Base-by-base conservation (phyloP, 352 stramenopile genomes). In the Phytopythium kandeliae region DNA sequence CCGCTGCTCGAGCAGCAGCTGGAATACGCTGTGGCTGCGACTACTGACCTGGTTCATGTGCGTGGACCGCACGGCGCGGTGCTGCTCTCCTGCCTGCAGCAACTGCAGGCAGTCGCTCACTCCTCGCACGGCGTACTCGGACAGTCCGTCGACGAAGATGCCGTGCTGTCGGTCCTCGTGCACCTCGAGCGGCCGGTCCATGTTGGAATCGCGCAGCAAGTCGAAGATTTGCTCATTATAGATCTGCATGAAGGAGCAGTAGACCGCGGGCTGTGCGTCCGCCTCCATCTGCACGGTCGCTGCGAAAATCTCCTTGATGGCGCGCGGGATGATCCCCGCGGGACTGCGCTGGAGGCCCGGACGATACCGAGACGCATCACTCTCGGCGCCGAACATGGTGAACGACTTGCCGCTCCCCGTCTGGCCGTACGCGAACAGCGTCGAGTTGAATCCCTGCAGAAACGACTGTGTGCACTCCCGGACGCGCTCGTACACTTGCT, bases 161-260 rank as follows among this genome's bases (percentile, higher is more conserved):
- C 85, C 90, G 34, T 94, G 78, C 56, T 81, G 74, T 9, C 78
- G 57, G 57, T 94, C 78, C 60, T 96, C 86, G 55, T 85, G 85
- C 48, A 97, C 96, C 26, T 90, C 75, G 10, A 95, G 55, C 1
- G 81, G 80, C 2, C 58, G 67, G 31, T 72, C 62, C 78, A 93
- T 92, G 33, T 74, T 65, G 22, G 70, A 75, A 50, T 97, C 90
- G 15, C 87, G 70, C 38, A 97, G 56, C 35, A 97, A 50, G 48
- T 97, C 89, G 48, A 88, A 96, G 19, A 96, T 71, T 50, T 96
- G 77, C 42, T 97, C 90, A 54, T 97, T 97, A 74, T 96, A 96
- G 53, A 96, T 89, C 62, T 96, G 87, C 21, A 91, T 78, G 43
- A 95, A 95, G 3, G 78, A 92, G 53, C 82, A 95, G 37, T 82